phyloP scores from a whole-genome alignment of 208 protist species.

The Trypanosoma theileri region DNA sequence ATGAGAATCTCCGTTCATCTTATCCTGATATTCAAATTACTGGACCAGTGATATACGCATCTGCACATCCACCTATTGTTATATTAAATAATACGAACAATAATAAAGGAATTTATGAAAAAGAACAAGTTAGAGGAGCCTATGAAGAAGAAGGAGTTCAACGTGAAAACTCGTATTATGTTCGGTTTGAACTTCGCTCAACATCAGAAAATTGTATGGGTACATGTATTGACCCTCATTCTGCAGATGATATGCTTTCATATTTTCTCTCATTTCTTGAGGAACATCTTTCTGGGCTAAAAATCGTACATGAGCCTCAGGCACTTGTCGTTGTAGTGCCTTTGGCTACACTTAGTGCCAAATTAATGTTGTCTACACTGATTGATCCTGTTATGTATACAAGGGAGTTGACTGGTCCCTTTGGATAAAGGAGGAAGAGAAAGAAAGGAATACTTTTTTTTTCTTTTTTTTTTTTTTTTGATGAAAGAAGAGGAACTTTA shows the following conservation, averaged over 20 bases:
- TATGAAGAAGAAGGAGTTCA: background rate
- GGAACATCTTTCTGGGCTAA: slow-evolving; percentile 64
- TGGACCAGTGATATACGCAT: slow-evolving; percentile 67
- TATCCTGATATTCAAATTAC: slow-evolving; percentile 79
- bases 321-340: slow-evolving; percentile 68
- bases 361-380: slow-evolving; percentile 56
- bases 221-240: slow-evolving; percentile 25
- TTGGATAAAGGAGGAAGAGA: slow-evolving; percentile 24
- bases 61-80: slow-evolving; percentile 50
- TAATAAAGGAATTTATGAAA: background rate
- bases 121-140: slow-evolving; percentile 6
- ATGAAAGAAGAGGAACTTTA: too few relatives aligned
- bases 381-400: slow-evolving; percentile 63
- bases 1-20: slow-evolving; percentile 69
- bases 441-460: background rate
- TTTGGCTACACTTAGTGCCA: slow-evolving; percentile 54
- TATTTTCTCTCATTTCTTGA: slow-evolving; percentile 73
- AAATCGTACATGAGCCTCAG: slow-evolving; percentile 56
- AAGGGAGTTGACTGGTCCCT: slow-evolving; percentile 51
- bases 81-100: background rate
- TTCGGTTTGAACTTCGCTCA: slow-evolving; percentile 73
- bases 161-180: background rate
- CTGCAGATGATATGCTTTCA: slow-evolving; percentile 54
- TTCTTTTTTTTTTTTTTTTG: background rate
- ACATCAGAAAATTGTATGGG: slow-evolving; percentile 31